Evolutionary conservation across 2,329 filamentous ascomycete species (phyloP).

Genomic region (Penicillium psychrosexuale): DNA sequence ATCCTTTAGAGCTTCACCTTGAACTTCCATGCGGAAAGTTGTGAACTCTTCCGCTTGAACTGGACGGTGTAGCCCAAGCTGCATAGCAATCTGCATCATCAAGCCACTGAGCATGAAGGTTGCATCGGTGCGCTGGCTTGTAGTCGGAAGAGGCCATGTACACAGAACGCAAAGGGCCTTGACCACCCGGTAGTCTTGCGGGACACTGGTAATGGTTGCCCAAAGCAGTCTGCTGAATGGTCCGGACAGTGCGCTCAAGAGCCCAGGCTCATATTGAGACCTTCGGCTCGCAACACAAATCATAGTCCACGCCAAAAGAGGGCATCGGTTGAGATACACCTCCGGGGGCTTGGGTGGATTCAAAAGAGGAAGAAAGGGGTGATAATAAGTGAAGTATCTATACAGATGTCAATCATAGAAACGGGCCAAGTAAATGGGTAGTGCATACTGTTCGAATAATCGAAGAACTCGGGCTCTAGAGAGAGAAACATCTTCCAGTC

Average conservation of each 20-base stretch:
- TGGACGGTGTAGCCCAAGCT: constrained; percentile 60
- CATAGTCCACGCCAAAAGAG: constrained; percentile 63
- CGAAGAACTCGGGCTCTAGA: constrained; percentile 39
- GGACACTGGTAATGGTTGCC: constrained; percentile 57
- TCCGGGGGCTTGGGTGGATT: constrained; percentile 55
- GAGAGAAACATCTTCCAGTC: constrained; percentile 48
- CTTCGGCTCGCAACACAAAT: constrained; percentile 59
- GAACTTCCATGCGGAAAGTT: constrained; percentile 50
- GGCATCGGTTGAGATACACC: constrained; percentile 55
- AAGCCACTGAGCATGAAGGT: constrained; percentile 62
- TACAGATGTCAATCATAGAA: constrained; percentile 28
- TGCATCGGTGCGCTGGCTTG: constrained; percentile 59
- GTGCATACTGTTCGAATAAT: constrained; percentile 43
- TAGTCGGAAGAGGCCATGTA: constrained; percentile 62
- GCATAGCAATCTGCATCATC: constrained; percentile 66
- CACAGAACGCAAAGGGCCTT: constrained; percentile 62
- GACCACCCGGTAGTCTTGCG: constrained; percentile 61
- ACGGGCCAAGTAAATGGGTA: neutral
- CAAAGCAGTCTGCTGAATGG: constrained; percentile 58
- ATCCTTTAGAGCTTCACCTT: constrained; percentile 61
- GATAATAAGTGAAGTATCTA: constrained; percentile 62
- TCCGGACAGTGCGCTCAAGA: constrained; percentile 50
- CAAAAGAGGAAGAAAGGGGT: constrained; percentile 61
- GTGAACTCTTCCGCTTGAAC: constrained; percentile 57
- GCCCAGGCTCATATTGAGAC: constrained; percentile 52